These are phyloP conservation scores for Candida verbasci DNA, from an alignment of 805 yeast genomes.

Conservation along the genomic window DNA sequence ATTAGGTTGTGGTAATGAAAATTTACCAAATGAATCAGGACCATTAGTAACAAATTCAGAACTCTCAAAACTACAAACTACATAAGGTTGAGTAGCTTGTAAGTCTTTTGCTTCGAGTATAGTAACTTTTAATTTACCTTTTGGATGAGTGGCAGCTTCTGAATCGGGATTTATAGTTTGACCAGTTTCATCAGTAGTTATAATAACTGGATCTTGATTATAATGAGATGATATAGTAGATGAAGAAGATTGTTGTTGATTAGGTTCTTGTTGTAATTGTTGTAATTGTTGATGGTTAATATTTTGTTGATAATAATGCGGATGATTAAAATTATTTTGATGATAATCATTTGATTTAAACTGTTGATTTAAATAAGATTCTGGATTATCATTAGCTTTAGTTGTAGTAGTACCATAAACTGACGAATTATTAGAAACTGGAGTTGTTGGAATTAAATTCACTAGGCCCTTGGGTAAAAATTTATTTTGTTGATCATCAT, in stretches of 20 bases:
- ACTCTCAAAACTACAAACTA: constrained; percentile 86
- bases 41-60: constrained; percentile 86
- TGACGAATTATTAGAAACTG: constrained; percentile 55
- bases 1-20: constrained; percentile 15
- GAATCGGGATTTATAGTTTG: constrained; percentile 22
- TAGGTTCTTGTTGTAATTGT: constrained; percentile 2
- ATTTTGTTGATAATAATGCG: constrained; percentile 5
- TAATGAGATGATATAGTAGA: not conserved
- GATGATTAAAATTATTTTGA: constrained; percentile 7
- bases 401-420: constrained; percentile 58
- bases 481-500: constrained; percentile 12
- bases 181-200: constrained; percentile 40
- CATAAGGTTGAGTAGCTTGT: constrained; percentile 69
- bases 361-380: constrained; percentile 20
- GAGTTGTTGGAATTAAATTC: constrained; percentile 59
- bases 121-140: constrained; percentile 78
- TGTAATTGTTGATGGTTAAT: constrained; percentile 8
- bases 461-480: constrained; percentile 36
- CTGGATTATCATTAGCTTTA: constrained; percentile 16
- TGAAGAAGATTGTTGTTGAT: not conserved
- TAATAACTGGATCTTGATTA: constrained; percentile 21
- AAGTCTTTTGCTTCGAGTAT: constrained; percentile 77
- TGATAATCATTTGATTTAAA: constrained; percentile 12
- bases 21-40: constrained; percentile 48
- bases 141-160: constrained; percentile 42